Percentiles rank a stretch among this genome's conserved stretches.
phyloP scores from a whole-genome alignment of 2,329 filamentous ascomycete species.

The Verticillium alfalfae region DNA sequence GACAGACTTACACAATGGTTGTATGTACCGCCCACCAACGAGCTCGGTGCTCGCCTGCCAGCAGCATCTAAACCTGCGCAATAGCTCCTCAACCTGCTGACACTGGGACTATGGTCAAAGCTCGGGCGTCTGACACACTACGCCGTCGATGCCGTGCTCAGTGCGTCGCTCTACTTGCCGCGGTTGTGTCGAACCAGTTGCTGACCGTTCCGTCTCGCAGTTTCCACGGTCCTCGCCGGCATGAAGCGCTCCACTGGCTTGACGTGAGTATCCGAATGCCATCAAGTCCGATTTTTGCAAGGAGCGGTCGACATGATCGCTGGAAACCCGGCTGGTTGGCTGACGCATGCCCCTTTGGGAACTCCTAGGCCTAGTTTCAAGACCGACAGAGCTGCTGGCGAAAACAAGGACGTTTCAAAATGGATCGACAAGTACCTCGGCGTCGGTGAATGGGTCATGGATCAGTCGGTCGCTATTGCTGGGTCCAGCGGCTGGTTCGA shows the following conservation, averaged over 20 bases:
- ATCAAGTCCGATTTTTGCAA: not conserved
- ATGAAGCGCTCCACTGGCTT: conserved; percentile 96
- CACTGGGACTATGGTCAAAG: conserved; percentile 68
- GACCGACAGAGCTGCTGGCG: conserved; percentile 72
- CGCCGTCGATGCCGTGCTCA: conserved; percentile 89
- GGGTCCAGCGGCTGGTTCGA: conserved; percentile 88
- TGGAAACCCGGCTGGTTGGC: conserved; percentile 15
- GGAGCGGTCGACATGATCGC: not conserved
- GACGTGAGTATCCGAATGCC: conserved; percentile 67
- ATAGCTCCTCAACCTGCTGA: conserved; percentile 63
- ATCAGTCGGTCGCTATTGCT: conserved; percentile 89
- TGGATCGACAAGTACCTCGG: conserved; percentile 94
- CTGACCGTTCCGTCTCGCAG: conserved; percentile 32
- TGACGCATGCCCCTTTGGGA: conserved; percentile 39
- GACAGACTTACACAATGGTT: not conserved
- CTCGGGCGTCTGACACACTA: conserved; percentile 91
- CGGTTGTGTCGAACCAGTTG: not conserved
- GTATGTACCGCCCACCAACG: not conserved
- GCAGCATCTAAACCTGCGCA: conserved; percentile 35
- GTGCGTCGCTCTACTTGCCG: conserved; percentile 44
- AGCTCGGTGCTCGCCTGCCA: conserved; percentile 2
- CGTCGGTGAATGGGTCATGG: conserved; percentile 97
- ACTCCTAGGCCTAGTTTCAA: conserved; percentile 70
- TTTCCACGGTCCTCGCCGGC: conserved; percentile 93
- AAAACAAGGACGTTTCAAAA: conserved; percentile 75